Percentiles rank a stretch among this genome's conserved stretches.
These are phyloP conservation scores for Bidens hawaiensis DNA, from an alignment of 140 eudicot genomes.

Conservation along the genomic window DNA sequence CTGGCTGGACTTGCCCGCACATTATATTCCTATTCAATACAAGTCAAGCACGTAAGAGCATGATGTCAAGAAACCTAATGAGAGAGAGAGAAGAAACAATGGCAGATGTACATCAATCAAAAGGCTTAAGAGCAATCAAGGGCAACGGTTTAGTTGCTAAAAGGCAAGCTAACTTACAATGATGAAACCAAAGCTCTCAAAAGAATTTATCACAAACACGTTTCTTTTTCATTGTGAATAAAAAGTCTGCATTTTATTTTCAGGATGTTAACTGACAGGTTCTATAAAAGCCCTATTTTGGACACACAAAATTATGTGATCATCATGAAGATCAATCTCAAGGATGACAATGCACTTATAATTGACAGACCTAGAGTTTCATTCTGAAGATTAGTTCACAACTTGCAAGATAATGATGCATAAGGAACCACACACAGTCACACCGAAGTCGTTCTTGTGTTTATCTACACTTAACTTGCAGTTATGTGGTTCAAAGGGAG, in stretches of 20 bases:
- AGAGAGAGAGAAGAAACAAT: not conserved
- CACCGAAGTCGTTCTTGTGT: too few species aligned
- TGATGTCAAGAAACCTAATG: not conserved
- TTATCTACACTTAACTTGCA: too few species aligned
- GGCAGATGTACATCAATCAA: not conserved
- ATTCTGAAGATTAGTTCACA: too few species aligned
- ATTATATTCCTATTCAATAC: constrained; percentile 65
- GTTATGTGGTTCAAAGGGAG: too few species aligned
- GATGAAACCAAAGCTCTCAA: not conserved
- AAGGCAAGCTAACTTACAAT: not conserved
- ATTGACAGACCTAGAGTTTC: too few species aligned
- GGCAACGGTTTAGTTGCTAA: not conserved
- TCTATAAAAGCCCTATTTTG: not conserved
- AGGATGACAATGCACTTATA: too few species aligned
- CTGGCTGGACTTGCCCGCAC: constrained; percentile 76
- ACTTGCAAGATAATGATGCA: too few species aligned
- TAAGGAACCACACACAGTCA: too few species aligned
- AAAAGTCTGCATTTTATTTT: not conserved
- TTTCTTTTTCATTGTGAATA: not conserved
- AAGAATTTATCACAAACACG: not conserved
- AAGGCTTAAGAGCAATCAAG: not conserved
- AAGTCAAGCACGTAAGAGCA: constrained; percentile 1
- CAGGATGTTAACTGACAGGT: not conserved
- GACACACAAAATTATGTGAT: not conserved
- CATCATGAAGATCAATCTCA: too few species aligned